Base-by-base conservation (phyloP, 768 basidiomycete species). In the Fibroporia radiculosa region DNA sequence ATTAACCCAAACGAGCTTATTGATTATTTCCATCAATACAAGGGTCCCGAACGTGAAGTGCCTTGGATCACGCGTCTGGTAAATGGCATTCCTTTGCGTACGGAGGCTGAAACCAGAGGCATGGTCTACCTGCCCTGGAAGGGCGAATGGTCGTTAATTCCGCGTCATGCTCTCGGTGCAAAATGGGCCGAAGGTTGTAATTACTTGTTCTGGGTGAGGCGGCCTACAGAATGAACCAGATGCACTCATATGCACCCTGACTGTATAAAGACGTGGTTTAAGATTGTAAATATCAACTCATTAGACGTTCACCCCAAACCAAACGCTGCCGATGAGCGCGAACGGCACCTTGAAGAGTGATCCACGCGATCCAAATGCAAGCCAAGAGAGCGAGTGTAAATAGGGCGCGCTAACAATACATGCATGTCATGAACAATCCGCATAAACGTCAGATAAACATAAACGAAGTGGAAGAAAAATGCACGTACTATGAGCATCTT, bases 171-270 rank as follows among this genome's bases (percentile, higher is more conserved):
- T 3, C 68, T 69, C 52, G 65, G 66, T 5, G 75, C 50, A 6
- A 40, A 27, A 19, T 61, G 58, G 55, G 55, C 74, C 19, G 71
- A 79, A 40, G 64, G 66, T 26, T 85, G 80, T 58, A 92, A 87
- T 56, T 92, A 92, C 62, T 50, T 92, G 51, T 89, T 92, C 62
- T 92, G 90, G 88, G 82, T 82, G n/a, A 71, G 88, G 20, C 85
- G 80, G 51, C 85, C 89, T 10, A 27, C 40, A 25, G 55, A 52
- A 25, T 44, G 26, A 32, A 25, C 24, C 12, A 36, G n/a, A n/a
- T n/a, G n/a, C n/a, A n/a, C n/a, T n/a, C n/a, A n/a, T 31, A n/a
- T 8, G 29, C 29, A 31, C 29, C 10, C 29, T 8, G 29, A 31
- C 8, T 8, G 29, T 8, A 8, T 31, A 31, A n/a, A 31, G 29